A percentile compares a stretch with the other conserved stretches of the same genome.
Evolutionary conservation across 768 basidiomycete species (phyloP).

Genomic region (Boletus fagicola): DNA sequence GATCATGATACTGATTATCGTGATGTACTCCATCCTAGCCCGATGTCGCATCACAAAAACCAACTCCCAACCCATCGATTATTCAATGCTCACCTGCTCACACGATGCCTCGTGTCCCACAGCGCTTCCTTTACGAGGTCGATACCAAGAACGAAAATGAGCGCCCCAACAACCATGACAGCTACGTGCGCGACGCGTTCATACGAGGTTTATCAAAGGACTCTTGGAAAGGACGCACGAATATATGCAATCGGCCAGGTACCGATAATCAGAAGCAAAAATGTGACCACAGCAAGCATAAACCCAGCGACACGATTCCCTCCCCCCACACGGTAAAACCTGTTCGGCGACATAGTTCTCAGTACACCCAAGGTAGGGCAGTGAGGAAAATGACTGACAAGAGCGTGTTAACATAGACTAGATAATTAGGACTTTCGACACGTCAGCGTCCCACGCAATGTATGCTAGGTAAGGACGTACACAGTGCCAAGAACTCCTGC

Average conservation of each 20-base stretch:
- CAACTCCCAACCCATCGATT: neutral
- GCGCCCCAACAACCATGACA: constrained; percentile 84
- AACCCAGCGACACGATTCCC: constrained; percentile 80
- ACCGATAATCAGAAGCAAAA: constrained; percentile 71
- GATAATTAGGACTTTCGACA: constrained; percentile 66
- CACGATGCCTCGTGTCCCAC: constrained; percentile 92
- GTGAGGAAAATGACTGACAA: constrained; percentile 44
- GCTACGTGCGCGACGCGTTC: constrained; percentile 42
- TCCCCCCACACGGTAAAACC: constrained; percentile 94
- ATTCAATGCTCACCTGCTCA: constrained; percentile 57
- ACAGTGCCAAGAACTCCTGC: constrained; percentile 82
- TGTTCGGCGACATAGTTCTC: constrained; percentile 14
- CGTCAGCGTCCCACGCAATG: constrained; percentile 2
- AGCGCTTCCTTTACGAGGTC: constrained; percentile 94
- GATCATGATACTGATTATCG: constrained; percentile 81
- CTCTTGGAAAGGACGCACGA: constrained; percentile 50
- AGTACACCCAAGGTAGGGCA: neutral
- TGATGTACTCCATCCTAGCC: constrained; percentile 71
- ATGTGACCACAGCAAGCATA: constrained; percentile 75
- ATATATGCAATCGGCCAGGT: constrained; percentile 90
- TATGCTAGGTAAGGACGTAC: constrained; percentile 39
- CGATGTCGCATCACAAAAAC: constrained; percentile 5
- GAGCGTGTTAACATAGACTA: constrained; percentile 85
- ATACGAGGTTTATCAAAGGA: neutral
- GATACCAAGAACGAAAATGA: constrained; percentile 93